Evolutionary conservation across 345 rosid genomes (phyloP), one percentile per base, ranked within the genome.

Genomic region (Durio zibethinus): DNA sequence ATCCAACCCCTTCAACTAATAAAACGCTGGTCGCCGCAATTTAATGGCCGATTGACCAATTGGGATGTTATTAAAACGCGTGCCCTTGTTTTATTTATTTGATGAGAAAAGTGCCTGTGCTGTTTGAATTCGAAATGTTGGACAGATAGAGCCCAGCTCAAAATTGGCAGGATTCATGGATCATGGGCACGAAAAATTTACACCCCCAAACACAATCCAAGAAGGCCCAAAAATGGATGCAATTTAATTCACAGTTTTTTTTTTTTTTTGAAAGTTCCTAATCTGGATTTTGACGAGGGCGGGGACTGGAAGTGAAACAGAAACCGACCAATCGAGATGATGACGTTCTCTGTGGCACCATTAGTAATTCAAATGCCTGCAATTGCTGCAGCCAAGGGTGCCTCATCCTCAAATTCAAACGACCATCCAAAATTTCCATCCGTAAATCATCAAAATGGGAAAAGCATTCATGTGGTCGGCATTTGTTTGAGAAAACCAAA

Each of bases 401-500:
- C 5, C 18, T 20, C 38, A 1, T 29, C 15, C 36, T 60, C 50
- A 45, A 67, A 23, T 10, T 31, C 50, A 18, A 40, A 10, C 31
- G 15, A 10, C 7, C 48, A 25, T 20, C 52, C 47, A 23, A 36
- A 65, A 42, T 27, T 77, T 7, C 64, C 20, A 7, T 35, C 63
- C 7, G 23, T 36, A 11, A 36, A 14, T 23, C 43, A 10, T 50
- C 48, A 16, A 23, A 65, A n/a, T 47, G 23, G 14, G n/a, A 59
- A 43, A 60, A 61, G 56, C 68, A 36, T 36, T 36, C 15, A 75
- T 40, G 16, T 42, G 59, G 18, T 33, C 4, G 23, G 76, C 61
- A 31, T 43, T 25, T 47, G 67, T 54, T 42, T 38, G 48, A 65
- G 67, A 45, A 77, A 64, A 42, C 31, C 60, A 16, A 79, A 78